A percentile compares a stretch with the other conserved stretches of the same genome.
Conservation (phyloP, 129 eudicot species). For the Gnaphalium uliginosum region DNA sequence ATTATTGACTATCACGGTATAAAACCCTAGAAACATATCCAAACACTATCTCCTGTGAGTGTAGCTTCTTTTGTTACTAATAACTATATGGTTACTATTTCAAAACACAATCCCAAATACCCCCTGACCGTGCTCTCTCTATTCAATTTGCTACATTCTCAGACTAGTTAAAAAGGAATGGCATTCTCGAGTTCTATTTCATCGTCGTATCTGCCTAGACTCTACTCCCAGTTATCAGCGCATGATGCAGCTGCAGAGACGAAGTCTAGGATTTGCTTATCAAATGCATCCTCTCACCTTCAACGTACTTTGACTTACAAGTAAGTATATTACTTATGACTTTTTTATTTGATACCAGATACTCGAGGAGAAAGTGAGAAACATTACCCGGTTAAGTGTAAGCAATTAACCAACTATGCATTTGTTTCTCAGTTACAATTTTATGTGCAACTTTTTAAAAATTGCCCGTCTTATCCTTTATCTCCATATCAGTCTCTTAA, state of each 20-base stretch:
- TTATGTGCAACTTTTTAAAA: neutral
- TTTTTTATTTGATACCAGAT: neutral
- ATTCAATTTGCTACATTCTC: neutral
- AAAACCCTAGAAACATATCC: neutral
- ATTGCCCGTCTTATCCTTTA: neutral
- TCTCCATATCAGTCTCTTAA: neutral
- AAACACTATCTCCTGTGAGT: neutral
- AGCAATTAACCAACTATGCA: neutral
- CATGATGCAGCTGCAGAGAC: slow-evolving; percentile 20
- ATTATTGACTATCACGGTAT: neutral
- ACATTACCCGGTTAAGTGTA: neutral
- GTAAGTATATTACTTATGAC: slow-evolving; percentile 24
- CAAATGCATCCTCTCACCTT: slow-evolving; percentile 33
- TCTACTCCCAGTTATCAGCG: slow-evolving; percentile 25
- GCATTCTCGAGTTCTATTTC: slow-evolving; percentile 40
- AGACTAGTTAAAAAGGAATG: slow-evolving; percentile 28
- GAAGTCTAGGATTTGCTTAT: slow-evolving; percentile 28
- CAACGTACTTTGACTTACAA: slow-evolving; percentile 31
- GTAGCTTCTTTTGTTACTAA: neutral
- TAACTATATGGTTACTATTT: no score
- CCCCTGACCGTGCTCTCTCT: no score
- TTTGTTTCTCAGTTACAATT: neutral
- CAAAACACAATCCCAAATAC: no score
- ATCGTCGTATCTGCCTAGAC: slow-evolving; percentile 32
- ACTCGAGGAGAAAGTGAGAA: neutral